Base-by-base conservation (phyloP, 306 rosid species). In the Rubus parviflorus region DNA sequence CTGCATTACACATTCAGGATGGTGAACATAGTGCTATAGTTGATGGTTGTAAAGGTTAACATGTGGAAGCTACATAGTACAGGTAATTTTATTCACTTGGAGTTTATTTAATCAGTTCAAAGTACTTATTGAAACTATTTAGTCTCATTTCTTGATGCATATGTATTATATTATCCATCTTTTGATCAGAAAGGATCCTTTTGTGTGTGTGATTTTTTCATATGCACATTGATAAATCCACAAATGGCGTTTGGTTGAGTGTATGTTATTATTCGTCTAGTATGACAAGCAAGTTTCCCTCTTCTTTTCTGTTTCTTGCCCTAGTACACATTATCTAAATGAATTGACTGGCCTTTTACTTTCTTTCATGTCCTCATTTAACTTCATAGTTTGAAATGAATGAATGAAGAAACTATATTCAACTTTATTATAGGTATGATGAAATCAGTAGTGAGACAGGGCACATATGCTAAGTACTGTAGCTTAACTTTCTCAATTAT, bases 81-180 rank as follows among this genome's bases (percentile, higher is more conserved):
- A 78, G 71, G 74, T 53, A 73, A 61, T 61, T 69, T 20, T 78
- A 60, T 68, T 20, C 66, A 74, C 74, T 52, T 62, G 73, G 69
- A 73, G 60, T 25, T 52, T 38, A 66, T 74, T 68, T 62, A 43
- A 68, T 69, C 38, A 67, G 73, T 83, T 81, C 81, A 74, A 79
- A 72, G 68, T 85, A 52, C 60, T 83, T 76, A 61, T 73, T 75
- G 71, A 54, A 62, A 68, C 77, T 78, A 74, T 72, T 78, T 71
- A 38, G 66, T 81, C 72, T 71, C 69, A 51, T 85, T 74, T 58
- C 25, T 75, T 41, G 54, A 76, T 58, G 67, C 82, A 78, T 75
- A 74, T 73, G 80, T 84, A 57, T 51, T 15, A 69, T 62, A 71
- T 10, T 75, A 54, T 53, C 77, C 62, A 45, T 78, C 79, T 51